Base-by-base conservation (phyloP, 768 basidiomycete genomes). In the Leccinum variicolor region DNA sequence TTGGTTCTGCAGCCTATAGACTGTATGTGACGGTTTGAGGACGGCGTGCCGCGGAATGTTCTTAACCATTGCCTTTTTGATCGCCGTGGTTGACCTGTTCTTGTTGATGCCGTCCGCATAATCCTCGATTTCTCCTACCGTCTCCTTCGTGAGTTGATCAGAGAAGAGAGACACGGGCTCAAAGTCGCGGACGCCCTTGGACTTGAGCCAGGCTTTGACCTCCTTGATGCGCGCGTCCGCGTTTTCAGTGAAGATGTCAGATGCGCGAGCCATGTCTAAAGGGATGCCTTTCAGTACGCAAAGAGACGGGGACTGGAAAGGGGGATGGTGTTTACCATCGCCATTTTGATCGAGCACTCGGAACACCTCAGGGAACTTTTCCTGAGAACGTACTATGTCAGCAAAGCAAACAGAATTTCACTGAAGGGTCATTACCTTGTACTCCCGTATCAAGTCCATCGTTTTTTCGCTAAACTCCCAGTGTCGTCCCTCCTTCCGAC, bases 391-490 rank as follows among this genome's bases (percentile, higher is more conserved):
- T 2, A 31, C 25, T 23, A 6, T 8, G 10, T 62, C 15, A 62
- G 47, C 5, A 43, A 31, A 11, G 9, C 0, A 26, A 26, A 14
- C 3, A 3, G 0, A 8, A 19, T 28, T 13, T 4, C 13, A 36
- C 10, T 17, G 4, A 9, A 4, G 3, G 21, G 6, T 52, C 19
- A 49, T 53, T 13, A 87, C 89, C 81, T 89, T 90, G 77, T 98
- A 99, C 55, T 94, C 87, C 41, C 76, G 77, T 55, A 98, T 82
- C 17, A 98, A 80, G 25, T 87, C 78, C 39, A 95, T 74, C 0
- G 96, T 88, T 68, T 87, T 91, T 58, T 93, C 84, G 64, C 93
- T 96, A 67, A 89, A 98, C 68, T 99, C 95, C 97, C 96, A 99
- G 33, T 84, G 79, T 8, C 86, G 76, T 9, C 87, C 88, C 28